Evolutionary conservation across 805 yeast species (phyloP), one percentile per base, ranked within the genome.

Genomic region (Pichia paraexigua): DNA sequence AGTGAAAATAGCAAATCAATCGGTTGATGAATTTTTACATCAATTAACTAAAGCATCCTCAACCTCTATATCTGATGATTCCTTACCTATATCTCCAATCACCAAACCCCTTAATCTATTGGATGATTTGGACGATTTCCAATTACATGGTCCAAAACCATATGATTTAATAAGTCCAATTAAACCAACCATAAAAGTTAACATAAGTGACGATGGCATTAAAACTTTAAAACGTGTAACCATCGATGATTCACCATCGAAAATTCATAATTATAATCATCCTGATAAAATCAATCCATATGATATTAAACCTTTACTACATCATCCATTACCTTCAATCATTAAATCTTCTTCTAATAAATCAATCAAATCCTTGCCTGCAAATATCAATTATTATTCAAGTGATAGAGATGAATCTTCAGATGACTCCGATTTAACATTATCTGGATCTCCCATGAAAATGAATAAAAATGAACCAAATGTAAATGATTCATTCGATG

Each of bases 11-110:
- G 64, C 64, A 17, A 65, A 66, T 53, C 67, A 66, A 45, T 71
- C 75, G 1, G 75, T 71, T 12, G 75, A 71, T 47, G 72, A 71
- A 45, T 60, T 72, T 13, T 52, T 72, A 20, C 64, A 65, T 53
- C 70, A 66, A 60, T 63, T 24, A 51, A 53, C 41, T 45, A 63
- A 8, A 53, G 56, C n/a, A 53, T 48, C 25, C 49, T n/a, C n/a
- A n/a, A n/a, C n/a, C n/a, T n/a, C n/a, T n/a, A n/a, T 35, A 15
- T 35, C 39, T 8, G 39, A 35, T n/a, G 18, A 39, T 48, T 43
- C 24, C 17, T 42, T 22, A 21, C 46, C 53, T 21, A 42, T 30
- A 35, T 53, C 46, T 43, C 56, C 46, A 30, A 45, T 47, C 24
- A 51, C 54, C 1, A 41, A 43, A 43, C 56, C 51, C 5, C 37